These are phyloP conservation scores for Boletus pseudopeckii DNA, from an alignment of 768 basidiomycete genomes.

Conservation along the genomic window DNA sequence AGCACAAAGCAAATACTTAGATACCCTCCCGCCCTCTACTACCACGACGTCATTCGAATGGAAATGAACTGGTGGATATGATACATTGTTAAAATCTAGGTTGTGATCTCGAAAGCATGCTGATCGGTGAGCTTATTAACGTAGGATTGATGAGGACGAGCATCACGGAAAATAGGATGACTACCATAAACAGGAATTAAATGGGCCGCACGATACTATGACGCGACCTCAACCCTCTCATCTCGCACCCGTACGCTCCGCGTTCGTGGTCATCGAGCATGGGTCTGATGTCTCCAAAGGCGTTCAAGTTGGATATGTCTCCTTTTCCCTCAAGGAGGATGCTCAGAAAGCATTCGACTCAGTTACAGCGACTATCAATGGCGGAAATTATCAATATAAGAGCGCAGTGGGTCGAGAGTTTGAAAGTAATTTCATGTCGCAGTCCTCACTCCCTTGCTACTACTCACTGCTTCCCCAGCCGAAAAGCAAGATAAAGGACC, in stretches of 20 bases:
- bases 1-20: conserved; percentile 33
- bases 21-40: neutral
- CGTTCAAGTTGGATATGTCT: conserved; percentile 79
- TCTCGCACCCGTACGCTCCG: too few species aligned
- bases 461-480: conserved; percentile 30
- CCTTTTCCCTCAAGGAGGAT: conserved; percentile 87
- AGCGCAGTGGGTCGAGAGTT: conserved; percentile 72
- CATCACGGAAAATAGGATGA: too few species aligned
- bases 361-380: conserved; percentile 61
- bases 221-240: conserved; percentile 92
- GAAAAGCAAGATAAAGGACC: conserved; percentile 37
- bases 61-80: too few species aligned
- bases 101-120: too few species aligned
- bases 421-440: conserved; percentile 47
- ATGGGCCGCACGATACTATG: conserved; percentile 38
- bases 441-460: neutral
- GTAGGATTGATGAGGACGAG: too few species aligned
- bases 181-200: too few species aligned
- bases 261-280: too few species aligned
- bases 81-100: too few species aligned
- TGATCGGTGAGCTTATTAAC: too few species aligned
- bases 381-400: conserved; percentile 55
- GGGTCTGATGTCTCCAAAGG: conserved; percentile 81
- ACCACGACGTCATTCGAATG: too few species aligned
- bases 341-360: conserved; percentile 70